Percentiles rank a stretch among this genome's conserved stretches.
phyloP scores from a whole-genome alignment of 768 basidiomycete genomes.

The Mycena chlorophos region DNA sequence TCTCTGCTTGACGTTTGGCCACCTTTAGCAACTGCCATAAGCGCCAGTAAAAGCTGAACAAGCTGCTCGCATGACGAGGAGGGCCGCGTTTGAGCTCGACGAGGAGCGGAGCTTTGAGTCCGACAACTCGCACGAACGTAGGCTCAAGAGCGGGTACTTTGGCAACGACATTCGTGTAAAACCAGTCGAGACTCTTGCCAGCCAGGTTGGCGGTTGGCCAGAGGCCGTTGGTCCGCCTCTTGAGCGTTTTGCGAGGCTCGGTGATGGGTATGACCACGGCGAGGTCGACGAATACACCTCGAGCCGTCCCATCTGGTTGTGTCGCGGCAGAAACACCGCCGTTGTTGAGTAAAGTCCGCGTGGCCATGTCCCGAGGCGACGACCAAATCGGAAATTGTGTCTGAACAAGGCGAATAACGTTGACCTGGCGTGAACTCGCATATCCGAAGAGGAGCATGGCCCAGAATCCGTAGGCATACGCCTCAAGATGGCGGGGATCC shows the following conservation, averaged over 20 bases:
- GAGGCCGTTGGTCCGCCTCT: not conserved
- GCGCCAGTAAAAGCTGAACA: not conserved
- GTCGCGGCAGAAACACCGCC: not conserved
- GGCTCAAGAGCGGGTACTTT: not conserved
- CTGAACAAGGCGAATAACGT: not conserved
- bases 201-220: not conserved
- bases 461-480: slow-evolving; percentile 5
- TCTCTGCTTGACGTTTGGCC: not conserved
- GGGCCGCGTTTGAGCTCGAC: slow-evolving; percentile 6
- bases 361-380: not conserved
- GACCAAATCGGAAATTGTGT: not conserved
- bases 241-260: not conserved
- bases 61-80: not conserved
- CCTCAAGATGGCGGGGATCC: slow-evolving; percentile 8
- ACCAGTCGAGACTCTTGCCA: not conserved
- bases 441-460: not conserved
- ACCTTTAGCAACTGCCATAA: not conserved
- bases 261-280: not conserved
- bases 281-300: slow-evolving; percentile 10
- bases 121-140: slow-evolving; percentile 2
- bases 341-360: not conserved
- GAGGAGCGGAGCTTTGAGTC: slow-evolving; percentile 1
- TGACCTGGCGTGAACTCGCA: not conserved
- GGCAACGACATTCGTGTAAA: not conserved
- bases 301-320: slow-evolving; percentile 1